Conservation (phyloP, 345 rosid genomes). For the Citrus hindsii region DNA sequence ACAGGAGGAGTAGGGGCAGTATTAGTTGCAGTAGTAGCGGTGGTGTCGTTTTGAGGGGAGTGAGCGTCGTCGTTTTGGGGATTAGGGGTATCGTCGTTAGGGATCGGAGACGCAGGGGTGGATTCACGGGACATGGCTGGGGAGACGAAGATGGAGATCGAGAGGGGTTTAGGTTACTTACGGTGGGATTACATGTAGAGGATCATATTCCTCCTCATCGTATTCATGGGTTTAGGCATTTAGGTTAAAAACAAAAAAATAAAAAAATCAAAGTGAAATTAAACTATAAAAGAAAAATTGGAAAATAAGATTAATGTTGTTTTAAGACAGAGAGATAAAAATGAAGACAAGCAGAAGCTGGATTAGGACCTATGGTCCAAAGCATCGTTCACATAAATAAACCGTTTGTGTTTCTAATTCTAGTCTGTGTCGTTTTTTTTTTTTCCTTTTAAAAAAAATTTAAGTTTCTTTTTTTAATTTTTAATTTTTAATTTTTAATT, state of each 20-base stretch:
- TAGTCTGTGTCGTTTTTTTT: neutral
- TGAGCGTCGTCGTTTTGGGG: constrained; percentile 29
- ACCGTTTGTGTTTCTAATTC: neutral
- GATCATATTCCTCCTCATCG: constrained; percentile 1
- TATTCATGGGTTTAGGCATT: constrained; percentile 22
- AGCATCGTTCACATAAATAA: constrained; percentile 14
- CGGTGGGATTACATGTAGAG: constrained; percentile 32
- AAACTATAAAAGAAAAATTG: no score
- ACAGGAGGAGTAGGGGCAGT: constrained; percentile 15
- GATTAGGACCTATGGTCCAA: constrained; percentile 24
- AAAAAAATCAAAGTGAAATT: no score
- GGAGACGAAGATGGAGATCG: constrained; percentile 35
- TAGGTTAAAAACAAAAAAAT: neutral
- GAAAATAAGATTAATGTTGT: neutral
- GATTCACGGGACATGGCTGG: constrained; percentile 47
- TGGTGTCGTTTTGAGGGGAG: constrained; percentile 23
- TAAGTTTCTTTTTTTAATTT: neutral
- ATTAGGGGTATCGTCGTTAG: constrained; percentile 28
- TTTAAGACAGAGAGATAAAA: neutral
- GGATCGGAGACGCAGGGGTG: constrained; percentile 49
- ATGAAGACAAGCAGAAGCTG: constrained; percentile 1
- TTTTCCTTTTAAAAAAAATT: neutral
- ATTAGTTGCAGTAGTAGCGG: constrained; percentile 13
- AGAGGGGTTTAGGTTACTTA: constrained; percentile 33
- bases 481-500: no score